Evolutionary conservation across 1,284 basidiomycete genomes (phyloP).

Genomic region (Neolentinus lepideus): DNA sequence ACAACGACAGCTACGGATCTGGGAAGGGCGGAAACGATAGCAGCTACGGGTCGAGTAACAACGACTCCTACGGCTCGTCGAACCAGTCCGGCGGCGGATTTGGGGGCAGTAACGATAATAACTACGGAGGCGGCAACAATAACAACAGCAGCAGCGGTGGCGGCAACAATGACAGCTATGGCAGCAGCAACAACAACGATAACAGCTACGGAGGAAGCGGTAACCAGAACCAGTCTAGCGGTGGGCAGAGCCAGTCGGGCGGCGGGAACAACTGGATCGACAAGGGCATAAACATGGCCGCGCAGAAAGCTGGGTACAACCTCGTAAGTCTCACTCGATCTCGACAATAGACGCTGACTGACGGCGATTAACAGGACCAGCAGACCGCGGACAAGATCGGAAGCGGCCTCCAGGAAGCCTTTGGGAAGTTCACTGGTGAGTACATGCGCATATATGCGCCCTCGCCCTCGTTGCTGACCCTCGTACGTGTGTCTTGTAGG

Average conservation of each 20-base stretch:
- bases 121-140: slow-evolving; percentile 2
- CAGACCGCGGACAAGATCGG: slow-evolving; percentile 29
- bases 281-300: slow-evolving; percentile 33
- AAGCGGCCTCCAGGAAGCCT: slow-evolving; percentile 24
- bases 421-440: slow-evolving; percentile 26
- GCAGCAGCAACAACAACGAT: slow-evolving; percentile 3
- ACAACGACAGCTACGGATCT: not conserved
- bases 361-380: slow-evolving; percentile 14
- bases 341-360: not conserved
- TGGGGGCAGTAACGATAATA: slow-evolving; percentile 4
- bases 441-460: not conserved
- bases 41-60: slow-evolving; percentile 1
- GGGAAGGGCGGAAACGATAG: not conserved
- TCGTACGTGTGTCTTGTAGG: not conserved
- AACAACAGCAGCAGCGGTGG: not conserved
- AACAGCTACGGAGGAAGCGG: slow-evolving; percentile 3
- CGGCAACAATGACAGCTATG: slow-evolving; percentile 6
- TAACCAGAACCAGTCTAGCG: not conserved
- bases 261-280: slow-evolving; percentile 26
- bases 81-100: slow-evolving; percentile 8
- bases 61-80: slow-evolving; percentile 7
- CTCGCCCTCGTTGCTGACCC: not conserved
- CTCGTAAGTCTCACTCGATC: slow-evolving; percentile 27
- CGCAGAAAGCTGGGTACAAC: slow-evolving; percentile 37
- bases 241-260: slow-evolving; percentile 11